A percentile compares a stretch with the other conserved stretches of the same genome.
Conservation (phyloP, 257 asterid genomes). For the Solanum lycopersicoides region DNA sequence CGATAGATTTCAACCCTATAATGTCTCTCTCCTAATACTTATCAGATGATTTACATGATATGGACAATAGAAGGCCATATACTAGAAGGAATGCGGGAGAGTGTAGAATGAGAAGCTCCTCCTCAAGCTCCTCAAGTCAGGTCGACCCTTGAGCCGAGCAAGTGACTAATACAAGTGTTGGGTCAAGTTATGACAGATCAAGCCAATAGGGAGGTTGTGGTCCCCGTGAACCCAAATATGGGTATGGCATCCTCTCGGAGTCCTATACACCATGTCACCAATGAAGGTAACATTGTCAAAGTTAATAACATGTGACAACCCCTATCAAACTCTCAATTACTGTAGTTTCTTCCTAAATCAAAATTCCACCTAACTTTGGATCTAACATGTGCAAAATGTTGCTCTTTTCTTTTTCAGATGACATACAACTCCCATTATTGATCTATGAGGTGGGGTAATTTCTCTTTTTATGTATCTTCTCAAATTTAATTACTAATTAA, state of each 20-base stretch:
- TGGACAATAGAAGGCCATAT: neutral
- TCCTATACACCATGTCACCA: neutral
- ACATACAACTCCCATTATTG: neutral
- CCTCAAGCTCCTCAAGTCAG: neutral
- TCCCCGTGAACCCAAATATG: neutral
- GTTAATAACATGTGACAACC: neutral
- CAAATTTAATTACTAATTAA: too few relatives aligned
- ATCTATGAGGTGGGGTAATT: neutral
- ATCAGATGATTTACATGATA: neutral
- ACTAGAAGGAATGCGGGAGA: neutral
- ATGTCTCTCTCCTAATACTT: neutral
- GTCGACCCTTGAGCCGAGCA: neutral
- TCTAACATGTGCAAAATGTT: neutral
- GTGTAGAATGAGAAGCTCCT: neutral
- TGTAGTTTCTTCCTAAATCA: neutral
- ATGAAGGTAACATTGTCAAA: neutral
- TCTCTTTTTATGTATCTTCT: neutral
- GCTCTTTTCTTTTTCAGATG: neutral
- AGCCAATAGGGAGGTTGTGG: too few relatives aligned
- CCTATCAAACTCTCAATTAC: neutral
- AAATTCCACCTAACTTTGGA: neutral
- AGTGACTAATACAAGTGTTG: neutral
- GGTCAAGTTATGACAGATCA: too few relatives aligned
- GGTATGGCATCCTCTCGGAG: neutral
- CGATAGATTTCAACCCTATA: neutral